Evolutionary conservation across 257 asterid species (phyloP), one percentile per base, ranked within the genome.

Genomic region (Solanum appendiculatum): DNA sequence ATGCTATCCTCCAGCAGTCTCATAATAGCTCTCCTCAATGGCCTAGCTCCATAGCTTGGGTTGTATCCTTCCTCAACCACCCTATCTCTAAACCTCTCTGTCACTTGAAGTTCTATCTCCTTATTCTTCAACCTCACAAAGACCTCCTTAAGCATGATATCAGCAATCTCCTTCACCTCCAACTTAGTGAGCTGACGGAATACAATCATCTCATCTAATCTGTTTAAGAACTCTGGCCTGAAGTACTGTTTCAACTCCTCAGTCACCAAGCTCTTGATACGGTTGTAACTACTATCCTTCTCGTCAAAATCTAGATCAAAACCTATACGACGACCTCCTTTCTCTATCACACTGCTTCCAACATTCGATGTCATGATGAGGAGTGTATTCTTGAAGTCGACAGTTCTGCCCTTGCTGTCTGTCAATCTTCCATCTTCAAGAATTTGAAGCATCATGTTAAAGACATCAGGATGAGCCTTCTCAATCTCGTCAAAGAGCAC

Each of bases 341-440:
- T 92, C 88, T 92, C 94, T 7, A 95, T 95, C 87, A 94, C 97
- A 39, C 92, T 93, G 69, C 96, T 92, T 9, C 98, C 97, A 0
- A 95, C 94, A 29, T 96, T 96, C 1, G 98, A 93, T 13, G 98
- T 96, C 98, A 96, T 95, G 91, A 96, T 94, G 72, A 96, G 86
- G 16, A 95, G 93, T 3, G 98, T 94, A 92, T 95, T 92, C 91
- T 93, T 96, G 93, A 96, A 95, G 89, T 96, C 96, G 1, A 96
- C 98, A 0, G 95, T 92, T 77, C 96, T 83, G 7, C 98, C 99
- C 89, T 96, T 94, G 87, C 95, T 93, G 91, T 95, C 98, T 3
- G 99, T 95, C 90, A 96, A 86, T 89, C 98, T 89, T 33, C 98
- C 98, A 68, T 96, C 99, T 84, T 96, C 99, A 2, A 96, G 93